Conservation (phyloP, 306 rosid genomes). For the Medicago lupulina region DNA sequence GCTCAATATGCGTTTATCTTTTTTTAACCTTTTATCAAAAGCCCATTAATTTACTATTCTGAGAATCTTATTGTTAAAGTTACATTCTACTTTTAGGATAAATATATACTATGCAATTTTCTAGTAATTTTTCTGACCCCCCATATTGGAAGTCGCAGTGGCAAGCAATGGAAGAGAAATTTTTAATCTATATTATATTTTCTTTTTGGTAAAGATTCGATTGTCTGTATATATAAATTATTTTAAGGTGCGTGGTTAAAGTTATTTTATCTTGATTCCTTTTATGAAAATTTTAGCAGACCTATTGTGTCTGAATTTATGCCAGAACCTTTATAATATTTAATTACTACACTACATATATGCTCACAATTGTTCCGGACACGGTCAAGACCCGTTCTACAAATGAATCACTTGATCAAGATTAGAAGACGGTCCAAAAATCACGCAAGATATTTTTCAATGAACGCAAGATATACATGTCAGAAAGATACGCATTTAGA, state of each 20-base stretch:
- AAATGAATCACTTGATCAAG: too few relatives aligned
- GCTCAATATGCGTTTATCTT: neutral
- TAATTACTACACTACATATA: too few relatives aligned
- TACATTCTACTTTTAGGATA: constrained; percentile 41
- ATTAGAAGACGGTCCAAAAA: too few relatives aligned
- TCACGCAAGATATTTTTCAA: too few relatives aligned
- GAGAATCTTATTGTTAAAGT: constrained; percentile 40
- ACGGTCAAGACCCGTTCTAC: too few relatives aligned
- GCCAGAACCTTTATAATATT: too few relatives aligned
- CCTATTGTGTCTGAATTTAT: constrained; percentile 3
- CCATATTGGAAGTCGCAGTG: constrained; percentile 52
- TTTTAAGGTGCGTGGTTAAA: constrained; percentile 36
- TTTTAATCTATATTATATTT: neutral
- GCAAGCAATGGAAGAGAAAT: constrained; percentile 20
- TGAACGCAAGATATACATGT: too few relatives aligned
- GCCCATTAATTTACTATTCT: constrained; percentile 9
- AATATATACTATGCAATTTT: constrained; percentile 49
- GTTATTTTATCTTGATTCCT: constrained; percentile 40
- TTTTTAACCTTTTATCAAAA: constrained; percentile 12
- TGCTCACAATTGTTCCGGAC: too few relatives aligned
- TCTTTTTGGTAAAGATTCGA: constrained; percentile 23
- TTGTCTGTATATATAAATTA: neutral
- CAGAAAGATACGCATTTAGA: too few relatives aligned
- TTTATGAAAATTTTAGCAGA: constrained; percentile 48
- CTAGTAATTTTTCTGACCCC: constrained; percentile 49